Evolutionary conservation across 163 green algal species (phyloP).

Genomic region (Botryococcus braunii): DNA sequence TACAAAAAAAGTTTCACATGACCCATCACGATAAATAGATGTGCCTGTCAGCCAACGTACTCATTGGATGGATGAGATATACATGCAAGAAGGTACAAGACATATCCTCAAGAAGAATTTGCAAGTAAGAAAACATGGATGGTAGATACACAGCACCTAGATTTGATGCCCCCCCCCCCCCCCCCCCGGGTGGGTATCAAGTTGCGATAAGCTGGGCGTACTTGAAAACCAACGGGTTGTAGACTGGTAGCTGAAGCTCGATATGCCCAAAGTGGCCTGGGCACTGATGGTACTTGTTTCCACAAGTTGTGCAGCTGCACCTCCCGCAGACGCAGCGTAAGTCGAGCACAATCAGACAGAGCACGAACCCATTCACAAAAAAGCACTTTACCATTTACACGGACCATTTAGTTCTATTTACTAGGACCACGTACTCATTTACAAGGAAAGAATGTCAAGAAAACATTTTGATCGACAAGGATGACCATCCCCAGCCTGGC

Average conservation of each 20-base stretch:
- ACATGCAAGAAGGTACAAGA: too few species aligned
- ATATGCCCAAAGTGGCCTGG: conserved; percentile 97
- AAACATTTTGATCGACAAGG: neutral
- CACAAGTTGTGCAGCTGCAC: conserved; percentile 80
- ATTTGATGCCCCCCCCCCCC: neutral
- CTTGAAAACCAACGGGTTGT: conserved; percentile 93
- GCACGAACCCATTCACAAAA: neutral
- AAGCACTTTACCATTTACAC: neutral
- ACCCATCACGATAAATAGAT: too few species aligned
- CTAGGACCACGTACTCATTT: neutral
- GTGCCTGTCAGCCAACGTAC: too few species aligned
- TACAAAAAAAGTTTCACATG: too few species aligned
- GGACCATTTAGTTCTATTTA: neutral
- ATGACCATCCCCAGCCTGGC: too few species aligned
- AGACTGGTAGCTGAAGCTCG: conserved; percentile 85
- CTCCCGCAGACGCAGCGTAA: neutral
- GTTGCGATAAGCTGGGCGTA: too few species aligned
- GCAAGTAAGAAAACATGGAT: neutral
- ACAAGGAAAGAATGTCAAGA: neutral
- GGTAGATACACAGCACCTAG: neutral
- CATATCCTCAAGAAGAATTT: too few species aligned
- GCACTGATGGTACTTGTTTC: conserved; percentile 57
- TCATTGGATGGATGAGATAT: too few species aligned
- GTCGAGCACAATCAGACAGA: neutral
- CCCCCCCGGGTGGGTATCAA: too few species aligned